These are phyloP conservation scores for Emericellopsis terricola DNA, from an alignment of 495 filamentous ascomycete species.

Conservation along the genomic window DNA sequence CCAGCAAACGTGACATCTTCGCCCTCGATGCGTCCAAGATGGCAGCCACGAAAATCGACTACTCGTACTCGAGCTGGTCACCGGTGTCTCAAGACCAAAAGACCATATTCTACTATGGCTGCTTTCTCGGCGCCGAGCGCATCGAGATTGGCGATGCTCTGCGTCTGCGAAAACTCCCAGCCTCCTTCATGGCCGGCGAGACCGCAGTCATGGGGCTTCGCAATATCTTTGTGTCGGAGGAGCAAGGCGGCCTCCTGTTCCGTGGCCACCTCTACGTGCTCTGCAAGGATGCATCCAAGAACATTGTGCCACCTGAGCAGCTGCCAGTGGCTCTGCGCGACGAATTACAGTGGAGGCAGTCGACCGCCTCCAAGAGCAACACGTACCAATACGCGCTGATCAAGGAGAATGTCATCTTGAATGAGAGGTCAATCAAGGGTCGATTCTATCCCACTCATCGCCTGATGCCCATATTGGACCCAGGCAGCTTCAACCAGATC, in stretches of 20 bases:
- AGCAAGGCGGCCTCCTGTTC: constrained; percentile 2
- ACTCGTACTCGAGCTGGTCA: constrained; percentile 2
- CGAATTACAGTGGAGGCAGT: constrained; percentile 1
- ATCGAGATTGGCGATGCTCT: constrained; percentile 4
- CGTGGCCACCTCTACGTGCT: constrained; percentile 2
- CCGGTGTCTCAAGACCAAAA: not conserved
- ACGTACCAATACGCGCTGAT: constrained; percentile 1
- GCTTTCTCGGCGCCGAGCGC: constrained; percentile 4
- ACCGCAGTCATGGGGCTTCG: constrained; percentile 1
- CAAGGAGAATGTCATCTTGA: not conserved
- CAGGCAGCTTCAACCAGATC: not conserved
- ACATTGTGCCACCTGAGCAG: not conserved
- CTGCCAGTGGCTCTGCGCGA: constrained; percentile 2
- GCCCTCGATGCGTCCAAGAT: constrained; percentile 4
- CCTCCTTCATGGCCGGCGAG: not conserved
- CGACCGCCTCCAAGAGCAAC: not conserved
- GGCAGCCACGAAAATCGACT: constrained; percentile 4
- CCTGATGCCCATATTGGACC: constrained; percentile 3
- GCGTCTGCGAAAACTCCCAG: not conserved
- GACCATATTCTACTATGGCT: constrained; percentile 1
- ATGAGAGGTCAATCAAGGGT: constrained; percentile 1
- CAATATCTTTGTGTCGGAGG: constrained; percentile 1
- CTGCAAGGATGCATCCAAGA: not conserved
- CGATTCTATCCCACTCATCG: constrained; percentile 4
- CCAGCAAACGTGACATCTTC: constrained; percentile 1